phyloP scores from a whole-genome alignment of 805 yeast species.

The Metschnikowia chrysomelidarum region DNA sequence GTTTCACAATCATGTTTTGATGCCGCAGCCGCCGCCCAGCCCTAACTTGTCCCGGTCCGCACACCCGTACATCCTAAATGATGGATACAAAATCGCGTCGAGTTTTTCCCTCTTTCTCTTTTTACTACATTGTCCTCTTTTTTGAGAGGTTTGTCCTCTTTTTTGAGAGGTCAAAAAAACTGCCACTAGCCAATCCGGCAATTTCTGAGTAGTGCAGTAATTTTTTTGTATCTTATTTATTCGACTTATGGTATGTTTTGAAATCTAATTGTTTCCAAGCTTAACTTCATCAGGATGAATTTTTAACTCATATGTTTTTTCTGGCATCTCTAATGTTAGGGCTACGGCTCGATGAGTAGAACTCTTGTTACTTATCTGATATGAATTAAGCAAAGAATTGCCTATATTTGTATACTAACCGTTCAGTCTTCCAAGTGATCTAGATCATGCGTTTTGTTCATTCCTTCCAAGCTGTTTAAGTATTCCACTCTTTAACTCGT shows the following conservation, averaged over 20 bases:
- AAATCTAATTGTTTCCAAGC: conserved; percentile 2
- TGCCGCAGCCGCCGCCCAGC: conserved; percentile 6
- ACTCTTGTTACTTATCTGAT: conserved; percentile 69
- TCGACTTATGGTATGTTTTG: conserved; percentile 4
- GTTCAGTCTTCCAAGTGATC: not conserved
- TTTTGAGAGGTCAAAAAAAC: too few species aligned
- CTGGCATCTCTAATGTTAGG: conserved; percentile 95
- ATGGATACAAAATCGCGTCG: not conserved
- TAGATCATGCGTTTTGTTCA: not conserved
- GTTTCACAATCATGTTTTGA: conserved; percentile 16
- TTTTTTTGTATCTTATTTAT: not conserved
- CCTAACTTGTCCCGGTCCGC: conserved; percentile 6
- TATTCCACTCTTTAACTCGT: too few species aligned
- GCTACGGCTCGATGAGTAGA: conserved; percentile 78
- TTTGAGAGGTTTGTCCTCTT: too few species aligned
- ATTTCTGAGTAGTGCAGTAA: too few species aligned
- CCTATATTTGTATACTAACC: conserved; percentile 8
- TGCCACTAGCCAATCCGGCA: too few species aligned
- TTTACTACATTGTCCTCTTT: not conserved
- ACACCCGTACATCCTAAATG: conserved; percentile 14
- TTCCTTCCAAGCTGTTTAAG: too few species aligned
- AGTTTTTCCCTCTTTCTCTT: not conserved
- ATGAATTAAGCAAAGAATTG: conserved; percentile 1
- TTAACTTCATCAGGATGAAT: conserved; percentile 32
- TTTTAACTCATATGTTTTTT: conserved; percentile 53